Conservation (phyloP, 2,329 filamentous ascomycete species). For the Cadophora sp. region DNA sequence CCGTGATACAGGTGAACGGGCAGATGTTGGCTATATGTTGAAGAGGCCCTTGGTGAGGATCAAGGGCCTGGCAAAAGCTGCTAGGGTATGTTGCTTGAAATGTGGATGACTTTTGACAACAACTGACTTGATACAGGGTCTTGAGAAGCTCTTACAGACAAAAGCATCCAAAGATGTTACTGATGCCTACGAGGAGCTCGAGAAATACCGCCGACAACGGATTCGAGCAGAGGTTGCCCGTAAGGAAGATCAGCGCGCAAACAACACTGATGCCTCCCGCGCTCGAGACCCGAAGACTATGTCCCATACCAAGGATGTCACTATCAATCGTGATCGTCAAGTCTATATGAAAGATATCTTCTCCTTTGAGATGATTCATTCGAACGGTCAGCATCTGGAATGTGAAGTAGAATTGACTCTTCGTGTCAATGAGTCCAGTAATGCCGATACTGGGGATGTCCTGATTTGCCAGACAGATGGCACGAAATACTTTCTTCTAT, state of each 20-base stretch:
- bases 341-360: constrained; percentile 93
- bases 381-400: constrained; percentile 86
- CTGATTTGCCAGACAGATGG: constrained; percentile 89
- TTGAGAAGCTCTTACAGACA: constrained; percentile 48
- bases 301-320: constrained; percentile 71
- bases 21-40: constrained; percentile 92
- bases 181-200: constrained; percentile 67
- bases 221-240: constrained; percentile 76
- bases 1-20: constrained; percentile 74
- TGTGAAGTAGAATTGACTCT: constrained; percentile 89
- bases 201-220: constrained; percentile 77
- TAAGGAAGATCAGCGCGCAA: constrained; percentile 85
- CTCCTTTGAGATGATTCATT: constrained; percentile 83
- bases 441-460: constrained; percentile 78
- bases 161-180: constrained; percentile 47
- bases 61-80: constrained; percentile 85
- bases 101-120: constrained; percentile 22
- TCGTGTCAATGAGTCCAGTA: constrained; percentile 76
- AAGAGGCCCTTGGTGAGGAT: constrained; percentile 88
- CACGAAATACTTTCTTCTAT: constrained; percentile 79
- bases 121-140: constrained; percentile 31
- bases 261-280: constrained; percentile 80
- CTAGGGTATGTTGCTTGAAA: constrained; percentile 62
- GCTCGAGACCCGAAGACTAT: constrained; percentile 82
- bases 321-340: constrained; percentile 77